Conservation (phyloP, 202 grass and related monocot genomes). For the Cymbopogon flexuosus region DNA sequence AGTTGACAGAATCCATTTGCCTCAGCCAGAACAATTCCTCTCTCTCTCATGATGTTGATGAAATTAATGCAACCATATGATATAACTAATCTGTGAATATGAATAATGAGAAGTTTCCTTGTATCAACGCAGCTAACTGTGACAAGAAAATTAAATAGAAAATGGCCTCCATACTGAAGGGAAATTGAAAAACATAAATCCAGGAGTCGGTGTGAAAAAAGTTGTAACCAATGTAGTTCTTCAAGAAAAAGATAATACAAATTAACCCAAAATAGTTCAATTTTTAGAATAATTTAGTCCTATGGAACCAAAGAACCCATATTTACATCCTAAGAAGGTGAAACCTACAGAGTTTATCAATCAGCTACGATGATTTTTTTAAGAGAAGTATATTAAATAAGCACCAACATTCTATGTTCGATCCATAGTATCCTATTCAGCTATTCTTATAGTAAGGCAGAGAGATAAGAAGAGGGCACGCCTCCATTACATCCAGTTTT, state of each 20-base stretch:
- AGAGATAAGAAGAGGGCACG: neutral
- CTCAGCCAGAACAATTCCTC: neutral
- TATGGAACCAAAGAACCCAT: neutral
- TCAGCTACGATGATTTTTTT: neutral
- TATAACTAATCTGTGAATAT: neutral
- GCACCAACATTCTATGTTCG: slow-evolving; percentile 12
- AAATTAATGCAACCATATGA: neutral
- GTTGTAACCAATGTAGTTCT: neutral
- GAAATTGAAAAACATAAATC: neutral
- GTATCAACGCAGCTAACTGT: neutral
- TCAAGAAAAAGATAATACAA: neutral
- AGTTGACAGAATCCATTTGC: neutral
- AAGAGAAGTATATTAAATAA: neutral
- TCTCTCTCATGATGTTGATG: neutral
- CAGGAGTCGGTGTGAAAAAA: neutral
- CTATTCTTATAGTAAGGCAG: neutral
- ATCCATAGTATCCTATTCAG: neutral
- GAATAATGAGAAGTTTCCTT: neutral
- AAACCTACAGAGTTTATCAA: slow-evolving; percentile 11
- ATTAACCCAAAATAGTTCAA: neutral
- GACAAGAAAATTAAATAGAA: neutral
- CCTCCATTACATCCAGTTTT: neutral
- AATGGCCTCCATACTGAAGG: neutral
- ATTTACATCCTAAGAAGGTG: slow-evolving; percentile 5
- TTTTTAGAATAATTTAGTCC: neutral